These are phyloP conservation scores for Centaurea solstitialis DNA, from an alignment of 129 eudicot genomes.

Conservation along the genomic window DNA sequence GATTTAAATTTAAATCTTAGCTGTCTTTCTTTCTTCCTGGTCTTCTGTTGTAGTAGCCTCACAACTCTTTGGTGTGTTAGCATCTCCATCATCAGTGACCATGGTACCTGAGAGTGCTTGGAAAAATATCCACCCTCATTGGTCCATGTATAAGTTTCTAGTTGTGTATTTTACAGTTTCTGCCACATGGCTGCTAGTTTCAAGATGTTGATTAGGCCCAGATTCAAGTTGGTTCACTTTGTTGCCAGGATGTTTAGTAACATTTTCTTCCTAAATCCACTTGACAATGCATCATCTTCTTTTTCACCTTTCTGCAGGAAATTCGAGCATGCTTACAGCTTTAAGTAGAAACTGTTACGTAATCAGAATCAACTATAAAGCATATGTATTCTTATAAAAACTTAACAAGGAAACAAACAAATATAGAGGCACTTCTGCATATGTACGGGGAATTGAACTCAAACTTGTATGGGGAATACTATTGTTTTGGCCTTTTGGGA, in stretches of 20 bases:
- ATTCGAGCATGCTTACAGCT: not conserved
- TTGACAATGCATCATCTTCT: constrained; percentile 20
- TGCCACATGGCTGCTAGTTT: constrained; percentile 30
- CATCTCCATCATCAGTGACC: constrained; percentile 9
- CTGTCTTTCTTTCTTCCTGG: constrained; percentile 5
- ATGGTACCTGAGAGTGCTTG: constrained; percentile 23
- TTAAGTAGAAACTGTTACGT: not conserved
- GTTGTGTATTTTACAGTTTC: constrained; percentile 26
- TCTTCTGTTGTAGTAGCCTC: constrained; percentile 12
- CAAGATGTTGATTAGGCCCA: constrained; percentile 25
- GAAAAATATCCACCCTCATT: constrained; percentile 39
- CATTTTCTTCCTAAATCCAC: constrained; percentile 26
- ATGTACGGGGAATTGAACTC: not conserved
- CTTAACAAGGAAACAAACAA: not conserved
- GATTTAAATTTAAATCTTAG: not conserved
- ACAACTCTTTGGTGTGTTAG: constrained; percentile 14
- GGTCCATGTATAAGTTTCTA: constrained; percentile 15
- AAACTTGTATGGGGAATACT: not conserved
- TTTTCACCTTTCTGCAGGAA: constrained; percentile 43
- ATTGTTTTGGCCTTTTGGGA: constrained; percentile 1
- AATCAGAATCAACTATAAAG: not conserved
- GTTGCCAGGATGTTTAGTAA: constrained; percentile 20
- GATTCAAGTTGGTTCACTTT: constrained; percentile 33
- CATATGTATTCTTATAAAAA: not conserved
- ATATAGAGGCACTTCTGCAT: constrained; percentile 7